Evolutionary conservation across 73 alveolate genomes (phyloP).

Genomic region (Breviolum minutum): DNA sequence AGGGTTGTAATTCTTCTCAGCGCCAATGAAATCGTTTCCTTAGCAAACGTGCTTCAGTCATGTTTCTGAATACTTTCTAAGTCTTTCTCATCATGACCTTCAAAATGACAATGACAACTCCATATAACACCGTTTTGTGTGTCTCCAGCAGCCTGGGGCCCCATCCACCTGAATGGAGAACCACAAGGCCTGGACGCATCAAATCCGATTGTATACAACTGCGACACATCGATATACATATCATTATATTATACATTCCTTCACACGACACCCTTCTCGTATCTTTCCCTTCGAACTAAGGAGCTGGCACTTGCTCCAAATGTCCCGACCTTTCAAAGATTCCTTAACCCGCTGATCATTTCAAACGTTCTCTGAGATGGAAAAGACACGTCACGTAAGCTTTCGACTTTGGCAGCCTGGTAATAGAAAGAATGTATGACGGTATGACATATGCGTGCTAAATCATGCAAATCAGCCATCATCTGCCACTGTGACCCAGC

Average conservation of each 20-base stretch:
- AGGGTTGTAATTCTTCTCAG: slow-evolving; percentile 65
- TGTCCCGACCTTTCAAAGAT: slow-evolving; percentile 5
- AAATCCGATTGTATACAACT: too few relatives aligned
- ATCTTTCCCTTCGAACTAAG: neutral
- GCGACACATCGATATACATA: too few relatives aligned
- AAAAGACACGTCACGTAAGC: neutral
- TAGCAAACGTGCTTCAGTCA: neutral
- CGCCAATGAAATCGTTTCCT: slow-evolving; percentile 65
- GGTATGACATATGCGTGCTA: neutral
- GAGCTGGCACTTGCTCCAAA: slow-evolving; percentile 10
- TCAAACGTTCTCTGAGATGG: too few relatives aligned
- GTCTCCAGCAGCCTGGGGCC: neutral
- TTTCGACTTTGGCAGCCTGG: neutral
- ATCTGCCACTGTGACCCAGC: neutral
- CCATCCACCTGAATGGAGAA: slow-evolving; percentile 42
- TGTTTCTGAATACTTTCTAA: too few relatives aligned
- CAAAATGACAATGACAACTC: too few relatives aligned
- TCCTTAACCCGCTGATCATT: neutral
- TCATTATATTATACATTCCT: too few relatives aligned
- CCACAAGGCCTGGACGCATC: neutral
- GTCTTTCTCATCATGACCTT: too few relatives aligned
- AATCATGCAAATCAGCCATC: too few relatives aligned
- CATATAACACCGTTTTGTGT: too few relatives aligned
- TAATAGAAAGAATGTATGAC: neutral
- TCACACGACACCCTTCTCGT: too few relatives aligned